Evolutionary conservation across 495 filamentous ascomycete genomes (phyloP).

Genomic region (Annulohypoxylon nitens): DNA sequence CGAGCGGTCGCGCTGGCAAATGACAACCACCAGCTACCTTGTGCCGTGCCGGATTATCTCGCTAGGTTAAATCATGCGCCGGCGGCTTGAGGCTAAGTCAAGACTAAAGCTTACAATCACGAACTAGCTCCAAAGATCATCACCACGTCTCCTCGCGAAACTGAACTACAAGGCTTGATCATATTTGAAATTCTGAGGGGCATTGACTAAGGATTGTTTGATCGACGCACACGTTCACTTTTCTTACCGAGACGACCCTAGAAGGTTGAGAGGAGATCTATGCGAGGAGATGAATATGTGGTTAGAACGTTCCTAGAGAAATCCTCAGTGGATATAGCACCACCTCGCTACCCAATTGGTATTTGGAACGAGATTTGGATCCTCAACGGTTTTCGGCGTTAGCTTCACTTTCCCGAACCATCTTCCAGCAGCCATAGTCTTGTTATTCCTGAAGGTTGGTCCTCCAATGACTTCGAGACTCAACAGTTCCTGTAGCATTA

Average conservation of each 20-base stretch:
- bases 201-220: background rate
- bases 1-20: slow-evolving; percentile 25
- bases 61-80: slow-evolving; percentile 31
- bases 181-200: background rate
- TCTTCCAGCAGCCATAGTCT: background rate
- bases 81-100: slow-evolving; percentile 17
- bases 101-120: slow-evolving; percentile 20
- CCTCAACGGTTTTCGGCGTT: background rate
- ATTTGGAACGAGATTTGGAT: background rate
- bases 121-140: slow-evolving; percentile 19
- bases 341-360: slow-evolving; percentile 11
- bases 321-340: background rate
- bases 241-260: slow-evolving; percentile 2
- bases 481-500: background rate
- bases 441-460: background rate
- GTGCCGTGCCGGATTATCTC: slow-evolving; percentile 18
- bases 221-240: background rate
- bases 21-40: slow-evolving; percentile 8
- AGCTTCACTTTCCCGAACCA: background rate
- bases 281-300: slow-evolving; percentile 21
- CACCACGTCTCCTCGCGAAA: background rate
- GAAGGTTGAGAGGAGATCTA: slow-evolving; percentile 17
- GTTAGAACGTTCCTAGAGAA: slow-evolving; percentile 16
- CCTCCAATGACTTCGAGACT: slow-evolving; percentile 7
- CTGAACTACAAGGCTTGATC: background rate